Evolutionary conservation across 78 protist species (phyloP).

Genomic region (Cavenderia fasciculata): DNA sequence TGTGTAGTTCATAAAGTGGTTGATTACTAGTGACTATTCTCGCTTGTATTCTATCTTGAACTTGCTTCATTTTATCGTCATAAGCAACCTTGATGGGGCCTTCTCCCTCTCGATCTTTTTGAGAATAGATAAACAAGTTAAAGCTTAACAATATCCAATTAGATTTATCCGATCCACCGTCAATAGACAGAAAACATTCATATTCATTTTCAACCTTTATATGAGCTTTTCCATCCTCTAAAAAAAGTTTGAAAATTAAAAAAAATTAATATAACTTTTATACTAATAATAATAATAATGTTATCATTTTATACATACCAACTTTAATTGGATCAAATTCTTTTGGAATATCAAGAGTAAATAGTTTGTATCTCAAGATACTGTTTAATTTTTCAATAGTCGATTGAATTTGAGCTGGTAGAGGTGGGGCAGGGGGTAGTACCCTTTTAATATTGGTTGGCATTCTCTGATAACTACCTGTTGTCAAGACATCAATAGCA

Average conservation of each 20-base stretch:
- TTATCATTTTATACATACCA: conserved; percentile 1
- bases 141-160: conserved; percentile 31
- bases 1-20: conserved; percentile 60
- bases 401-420: neutral
- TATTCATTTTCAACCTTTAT: conserved; percentile 33
- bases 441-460: conserved; percentile 42
- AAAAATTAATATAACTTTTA: too few relatives aligned
- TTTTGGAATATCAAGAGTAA: conserved; percentile 33
- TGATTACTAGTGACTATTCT: conserved; percentile 4
- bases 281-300: neutral
- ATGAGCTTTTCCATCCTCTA: conserved; percentile 34
- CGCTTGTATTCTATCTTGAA: conserved; percentile 42
- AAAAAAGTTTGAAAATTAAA: too few relatives aligned
- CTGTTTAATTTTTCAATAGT: conserved; percentile 21
- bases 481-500: conserved; percentile 46
- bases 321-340: conserved; percentile 54
- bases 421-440: conserved; percentile 34
- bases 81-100: conserved; percentile 53
- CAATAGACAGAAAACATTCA: conserved; percentile 16
- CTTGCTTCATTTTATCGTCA: conserved; percentile 11
- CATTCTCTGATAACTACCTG: conserved; percentile 55
- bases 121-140: conserved; percentile 17
- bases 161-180: conserved; percentile 54
- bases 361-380: conserved; percentile 43
- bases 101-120: conserved; percentile 18